These are phyloP conservation scores for Heliophila coronopifolia DNA, from an alignment of 441 rosid species.

Conservation along the genomic window DNA sequence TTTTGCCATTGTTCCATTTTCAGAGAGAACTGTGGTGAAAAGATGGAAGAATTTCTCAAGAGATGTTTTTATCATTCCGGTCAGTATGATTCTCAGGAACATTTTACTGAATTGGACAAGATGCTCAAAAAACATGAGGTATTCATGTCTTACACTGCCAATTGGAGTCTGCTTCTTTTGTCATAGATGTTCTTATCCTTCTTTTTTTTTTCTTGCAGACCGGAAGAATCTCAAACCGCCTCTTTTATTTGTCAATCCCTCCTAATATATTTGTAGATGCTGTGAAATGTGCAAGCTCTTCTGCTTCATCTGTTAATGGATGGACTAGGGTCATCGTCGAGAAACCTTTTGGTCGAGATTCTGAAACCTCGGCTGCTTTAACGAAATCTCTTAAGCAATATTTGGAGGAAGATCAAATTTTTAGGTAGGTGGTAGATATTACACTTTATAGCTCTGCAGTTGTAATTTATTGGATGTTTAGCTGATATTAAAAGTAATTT, in stretches of 20 bases:
- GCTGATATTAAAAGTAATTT: constrained; percentile 36
- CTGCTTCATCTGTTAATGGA: constrained; percentile 80
- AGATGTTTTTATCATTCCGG: constrained; percentile 93
- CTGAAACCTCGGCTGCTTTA: constrained; percentile 79
- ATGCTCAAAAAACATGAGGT: constrained; percentile 84
- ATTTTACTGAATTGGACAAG: constrained; percentile 66
- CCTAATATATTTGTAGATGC: constrained; percentile 86
- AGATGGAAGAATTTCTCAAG: constrained; percentile 83
- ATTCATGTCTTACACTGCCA: constrained; percentile 15
- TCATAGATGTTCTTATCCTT: constrained; percentile 2
- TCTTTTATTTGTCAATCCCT: constrained; percentile 82
- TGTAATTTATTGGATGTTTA: constrained; percentile 1
- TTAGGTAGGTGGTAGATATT: constrained; percentile 59
- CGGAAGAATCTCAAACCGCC: constrained; percentile 73
- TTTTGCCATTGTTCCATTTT: not conserved
- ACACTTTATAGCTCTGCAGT: not conserved
- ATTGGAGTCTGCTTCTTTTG: not conserved
- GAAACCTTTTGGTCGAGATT: constrained; percentile 93
- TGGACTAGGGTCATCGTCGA: constrained; percentile 96
- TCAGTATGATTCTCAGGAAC: constrained; percentile 74
- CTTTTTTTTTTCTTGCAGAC: constrained; percentile 47
- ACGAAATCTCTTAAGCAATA: constrained; percentile 73
- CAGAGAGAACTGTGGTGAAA: constrained; percentile 77
- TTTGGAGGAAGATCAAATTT: constrained; percentile 81
- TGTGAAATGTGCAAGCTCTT: constrained; percentile 71